Base-by-base conservation (phyloP, 441 rosid species). In the Aleurites moluccanus region DNA sequence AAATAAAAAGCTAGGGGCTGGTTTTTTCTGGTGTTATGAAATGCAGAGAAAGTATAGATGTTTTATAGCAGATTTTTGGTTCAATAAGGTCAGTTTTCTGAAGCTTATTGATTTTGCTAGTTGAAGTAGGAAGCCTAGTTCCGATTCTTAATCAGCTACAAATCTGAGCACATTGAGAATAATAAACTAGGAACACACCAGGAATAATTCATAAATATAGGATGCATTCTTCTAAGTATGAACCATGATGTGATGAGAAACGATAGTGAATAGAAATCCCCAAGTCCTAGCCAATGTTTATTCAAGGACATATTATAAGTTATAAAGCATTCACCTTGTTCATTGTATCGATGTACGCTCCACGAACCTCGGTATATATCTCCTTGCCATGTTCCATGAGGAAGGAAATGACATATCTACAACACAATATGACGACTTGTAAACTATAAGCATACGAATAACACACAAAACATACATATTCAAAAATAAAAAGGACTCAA, bases 291-390 rank as follows among this genome's bases (percentile, higher is more conserved):
- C n/a, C 70, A 77, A 77, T 59, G 45, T 49, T 61, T 47, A 47
- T 65, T 68, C 60, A 52, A 57, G 52, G 53, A 15, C 7, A 44
- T n/a, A 62, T 25, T 20, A 57, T 28, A 63, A 38, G 67, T 59
- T 64, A 45, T 40, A 38, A 61, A 73, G 52, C 56, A 74, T 47
- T 83, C 76, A 96, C 99, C 99, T 94, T 92, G 86, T 96, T 96
- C 99, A 96, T 91, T 75, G 99, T 96, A 86, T 94, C 98, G 25
- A 94, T 77, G 77, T 96, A 96, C 18, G 99, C 97, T 80, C 86
- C 95, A 80, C 97, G 96, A 74, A 96, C 98, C 81, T 96, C 98
- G 78, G 61, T 68, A 85, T 90, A 91, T 50, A 96, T 89, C 81
- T 96, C 98, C 86, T 87, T 94, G 78, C 97, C 96, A 77, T 96